These are phyloP conservation scores for Huntiella abstrusa DNA, from an alignment of 2,329 filamentous ascomycete species.

Conservation along the genomic window DNA sequence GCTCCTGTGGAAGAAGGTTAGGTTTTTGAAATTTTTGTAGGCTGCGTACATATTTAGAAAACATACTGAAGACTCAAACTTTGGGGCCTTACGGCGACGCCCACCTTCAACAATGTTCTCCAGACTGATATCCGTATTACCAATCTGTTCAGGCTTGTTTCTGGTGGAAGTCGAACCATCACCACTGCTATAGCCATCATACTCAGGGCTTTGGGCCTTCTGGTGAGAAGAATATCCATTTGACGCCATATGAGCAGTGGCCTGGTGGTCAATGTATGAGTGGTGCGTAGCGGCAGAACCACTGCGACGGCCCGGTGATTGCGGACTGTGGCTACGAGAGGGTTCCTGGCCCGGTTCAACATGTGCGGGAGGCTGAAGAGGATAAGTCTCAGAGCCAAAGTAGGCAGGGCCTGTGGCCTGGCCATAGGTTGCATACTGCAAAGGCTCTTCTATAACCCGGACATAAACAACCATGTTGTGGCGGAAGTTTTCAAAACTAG, in stretches of 20 bases:
- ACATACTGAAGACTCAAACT: constrained; percentile 92
- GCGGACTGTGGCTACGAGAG: constrained; percentile 57
- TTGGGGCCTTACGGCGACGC: constrained; percentile 69
- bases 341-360: constrained; percentile 31
- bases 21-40: not conserved
- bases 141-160: constrained; percentile 58
- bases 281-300: constrained; percentile 43
- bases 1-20: constrained; percentile 42
- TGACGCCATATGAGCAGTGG: constrained; percentile 23
- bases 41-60: not conserved
- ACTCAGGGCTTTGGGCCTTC: constrained; percentile 29
- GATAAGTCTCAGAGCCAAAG: constrained; percentile 34
- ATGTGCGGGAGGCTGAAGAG: constrained; percentile 28
- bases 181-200: constrained; percentile 73
- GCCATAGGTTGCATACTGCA: constrained; percentile 9
- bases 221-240: not conserved
- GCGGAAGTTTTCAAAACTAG: constrained; percentile 85
- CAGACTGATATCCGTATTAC: constrained; percentile 90
- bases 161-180: constrained; percentile 63
- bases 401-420: constrained; percentile 16
- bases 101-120: constrained; percentile 97
- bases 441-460: constrained; percentile 48
- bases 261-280: constrained; percentile 31
- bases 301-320: constrained; percentile 52
- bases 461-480: constrained; percentile 91